Evolutionary conservation across 2,329 filamentous ascomycete genomes (phyloP), one percentile per base, ranked within the genome.

Genomic region (Grosmannia huntii): DNA sequence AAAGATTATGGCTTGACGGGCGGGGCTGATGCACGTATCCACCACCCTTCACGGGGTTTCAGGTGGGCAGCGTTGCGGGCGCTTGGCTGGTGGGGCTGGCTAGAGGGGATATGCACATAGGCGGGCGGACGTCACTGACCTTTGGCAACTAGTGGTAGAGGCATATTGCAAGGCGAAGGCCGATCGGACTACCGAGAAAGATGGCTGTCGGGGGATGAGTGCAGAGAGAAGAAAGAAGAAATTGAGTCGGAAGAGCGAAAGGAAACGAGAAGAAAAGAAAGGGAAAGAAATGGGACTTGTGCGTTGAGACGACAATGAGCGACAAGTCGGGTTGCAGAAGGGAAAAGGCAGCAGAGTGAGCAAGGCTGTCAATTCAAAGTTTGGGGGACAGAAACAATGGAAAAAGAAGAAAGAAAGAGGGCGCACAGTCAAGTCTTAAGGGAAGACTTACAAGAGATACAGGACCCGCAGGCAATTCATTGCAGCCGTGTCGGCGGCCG

Each of bases 101-200:
- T 28, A 38, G 31, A 38, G 36, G 52, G n/a, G 38, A 23, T 55
- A 52, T 36, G 56, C 28, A 38, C 49, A 31, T 51, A 57, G 52
- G 57, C 55, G 51, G 53, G 31, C 25, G 66, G 61, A 70, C 69
- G 68, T 66, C 70, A 70, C 60, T 68, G 36, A 73, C 71, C 70
- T 66, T 73, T 72, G 62, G 69, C 70, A 55, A 65, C 66, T 60
- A 73, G 54, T 51, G 70, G 68, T 46, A 70, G 57, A 60, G 71
- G 69, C 71, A 73, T 73, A 44, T 5, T 33, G 27, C 5, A 7
- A 4, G 5, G 14, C 10, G 2, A 14, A 21, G 10, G 38, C 12
- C 25, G 44, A 38, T n/a, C 33, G n/a, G 11, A 36, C 21, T 44
- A 55, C 14, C 19, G 44, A 50, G 14, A 41, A 46, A 46, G 36